Evolutionary conservation across 768 basidiomycete species (phyloP), one percentile per base, ranked within the genome.

Genomic region (Fibroporia radiculosa): DNA sequence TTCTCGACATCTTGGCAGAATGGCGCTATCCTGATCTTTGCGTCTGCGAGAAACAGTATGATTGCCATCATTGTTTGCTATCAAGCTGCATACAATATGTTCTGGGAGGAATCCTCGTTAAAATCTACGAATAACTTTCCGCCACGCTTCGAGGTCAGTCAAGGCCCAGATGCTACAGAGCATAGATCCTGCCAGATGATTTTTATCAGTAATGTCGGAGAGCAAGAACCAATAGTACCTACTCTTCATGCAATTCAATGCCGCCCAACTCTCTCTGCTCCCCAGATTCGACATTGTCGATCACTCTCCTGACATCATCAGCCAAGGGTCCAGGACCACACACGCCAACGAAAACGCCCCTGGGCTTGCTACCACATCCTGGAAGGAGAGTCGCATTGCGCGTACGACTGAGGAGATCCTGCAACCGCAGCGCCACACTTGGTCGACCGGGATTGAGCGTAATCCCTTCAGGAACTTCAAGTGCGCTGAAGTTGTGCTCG

Each of bases 181-280:
- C 10, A 36, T 19, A 19, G 8, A 36, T 19, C 12, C 10, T 10
- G 11, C 10, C 11, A 10, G 18, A 10, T 19, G 35, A 36, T 19
- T 19, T 12, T 10, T 31, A 31, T n/a, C 8, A 8, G 10, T 10
- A n/a, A 8, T 31, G n/a, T n/a, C 35, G 10, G 8, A 8, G 29
- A 8, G 23, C 40, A 23, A 38, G 22, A 38, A n/a, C 22, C 8
- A 26, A n/a, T n/a, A n/a, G 28, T 8, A 68, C 66, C 47, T 44
- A 70, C 65, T 70, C 69, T 44, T 70, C 66, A 18, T 68, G 63
- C 28, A 71, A 54, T 52, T 69, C 65, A 47, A 70, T 56, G 27
- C 69, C 69, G 36, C 69, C 69, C 11, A 68, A 61, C 1, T 58
- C 56, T 57, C 60, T 59, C 40, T 62, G 53, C 47, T 60, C 48